Evolutionary conservation across 1,284 basidiomycete species (phyloP), one percentile per base, ranked within the genome.

Genomic region (Inonotus hispidus): DNA sequence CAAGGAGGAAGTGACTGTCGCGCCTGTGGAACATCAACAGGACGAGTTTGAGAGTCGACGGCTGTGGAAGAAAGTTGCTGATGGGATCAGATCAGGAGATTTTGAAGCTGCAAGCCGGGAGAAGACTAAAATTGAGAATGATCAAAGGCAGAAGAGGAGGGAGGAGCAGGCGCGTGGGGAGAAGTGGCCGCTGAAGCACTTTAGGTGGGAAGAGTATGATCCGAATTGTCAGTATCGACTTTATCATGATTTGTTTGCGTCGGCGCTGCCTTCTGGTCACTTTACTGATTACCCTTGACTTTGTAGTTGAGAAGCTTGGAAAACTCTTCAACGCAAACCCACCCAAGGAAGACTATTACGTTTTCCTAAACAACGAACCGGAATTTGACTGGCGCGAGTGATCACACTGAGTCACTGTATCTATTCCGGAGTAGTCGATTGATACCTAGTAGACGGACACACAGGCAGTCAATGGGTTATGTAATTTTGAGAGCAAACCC

Each of bases 51-150:
- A 99, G 80, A 93, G 87, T 65, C 80, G 96, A 67, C 82, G 81
- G 68, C 78, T 98, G 62, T 99, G 97, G 96, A 75, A 80, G 67
- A 80, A 82, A 59, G 95, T 98, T 27, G 89, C 95, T 27, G 89
- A 91, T 70, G 96, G 96, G 23, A 99, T 99, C 66, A 78, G 90
- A 57, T 87, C 87, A 56, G 91, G 92, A 23, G 92, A 98, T 72
- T 98, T 94, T 71, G 96, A 98, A 56, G 74, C 81, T n/a, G 96
- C 97, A 2, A 90, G 88, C 67, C 79, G 75, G 69, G 95, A 95
- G 73, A 99, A 99, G 86, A 84, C 82, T 45, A 82, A 85, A 73
- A 95, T 99, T 64, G 96, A 98, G 91, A 97, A 97, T 68, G 92
- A 95, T 53, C 94, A 98, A 77, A 80, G 96, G 62, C 92, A 95